Evolutionary conservation across 2,329 filamentous ascomycete species (phyloP).

Genomic region (Talaromyces sp.): DNA sequence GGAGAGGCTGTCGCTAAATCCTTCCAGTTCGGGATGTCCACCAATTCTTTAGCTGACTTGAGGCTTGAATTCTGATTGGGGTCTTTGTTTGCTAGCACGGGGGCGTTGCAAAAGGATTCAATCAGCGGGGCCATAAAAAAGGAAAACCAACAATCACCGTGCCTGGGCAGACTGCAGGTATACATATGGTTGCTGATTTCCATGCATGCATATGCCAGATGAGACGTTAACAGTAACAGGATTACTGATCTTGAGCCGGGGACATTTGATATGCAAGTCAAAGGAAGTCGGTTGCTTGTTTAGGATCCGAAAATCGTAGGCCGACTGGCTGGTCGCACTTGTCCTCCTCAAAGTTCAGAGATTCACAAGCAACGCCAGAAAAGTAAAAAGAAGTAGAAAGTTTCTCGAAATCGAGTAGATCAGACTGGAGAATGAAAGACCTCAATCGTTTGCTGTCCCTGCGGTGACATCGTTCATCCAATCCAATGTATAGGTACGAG

Average conservation of each 20-base stretch:
- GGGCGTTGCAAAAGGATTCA: neutral
- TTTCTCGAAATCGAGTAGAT: too few relatives aligned
- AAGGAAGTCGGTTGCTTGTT: neutral
- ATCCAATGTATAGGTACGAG: neutral
- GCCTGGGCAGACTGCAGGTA: neutral
- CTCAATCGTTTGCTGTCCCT: neutral
- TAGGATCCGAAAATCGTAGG: neutral
- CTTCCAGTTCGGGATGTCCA: neutral
- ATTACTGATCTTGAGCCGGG: neutral
- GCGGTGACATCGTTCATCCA: neutral
- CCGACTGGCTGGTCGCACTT: neutral
- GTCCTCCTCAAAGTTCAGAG: neutral
- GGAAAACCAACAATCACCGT: neutral
- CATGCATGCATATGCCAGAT: neutral
- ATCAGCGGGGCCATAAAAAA: neutral
- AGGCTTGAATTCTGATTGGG: neutral
- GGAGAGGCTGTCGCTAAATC: neutral
- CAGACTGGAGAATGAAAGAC: neutral
- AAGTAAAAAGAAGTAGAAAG: neutral
- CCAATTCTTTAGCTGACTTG: neutral
- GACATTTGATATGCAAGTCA: neutral
- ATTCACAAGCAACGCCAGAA: neutral
- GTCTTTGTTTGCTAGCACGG: neutral
- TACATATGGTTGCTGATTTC: slow-evolving; percentile 1
- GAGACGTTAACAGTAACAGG: neutral